Evolutionary conservation across 192 early-diverging fungal species (phyloP).

Genomic region (Phlyctochytrium arcticum): DNA sequence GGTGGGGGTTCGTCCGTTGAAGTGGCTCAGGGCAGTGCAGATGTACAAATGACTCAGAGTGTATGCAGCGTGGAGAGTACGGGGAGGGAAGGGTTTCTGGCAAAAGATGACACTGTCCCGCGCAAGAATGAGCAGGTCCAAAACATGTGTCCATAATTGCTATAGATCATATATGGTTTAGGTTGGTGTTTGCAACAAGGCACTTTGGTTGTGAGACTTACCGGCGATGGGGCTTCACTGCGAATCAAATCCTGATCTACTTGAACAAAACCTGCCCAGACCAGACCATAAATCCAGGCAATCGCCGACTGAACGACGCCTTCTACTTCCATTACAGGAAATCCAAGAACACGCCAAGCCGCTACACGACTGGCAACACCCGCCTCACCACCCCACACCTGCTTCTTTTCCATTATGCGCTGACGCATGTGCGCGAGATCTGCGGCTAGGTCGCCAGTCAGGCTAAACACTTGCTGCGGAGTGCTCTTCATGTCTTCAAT

Average conservation of each 20-base stretch:
- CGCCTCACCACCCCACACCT: neutral
- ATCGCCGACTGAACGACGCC: neutral
- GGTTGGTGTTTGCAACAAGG: neutral
- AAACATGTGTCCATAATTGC: constrained; percentile 10
- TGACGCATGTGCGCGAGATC: constrained; percentile 2
- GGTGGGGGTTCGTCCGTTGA: neutral
- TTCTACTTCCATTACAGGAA: constrained; percentile 13
- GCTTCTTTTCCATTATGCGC: neutral
- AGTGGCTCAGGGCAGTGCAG: neutral
- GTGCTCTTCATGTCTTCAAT: constrained; percentile 24
- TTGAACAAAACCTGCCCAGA: constrained; percentile 6
- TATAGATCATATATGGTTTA: neutral
- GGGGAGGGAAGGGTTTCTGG: neutral
- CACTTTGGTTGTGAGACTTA: neutral
- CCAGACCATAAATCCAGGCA: constrained; percentile 12
- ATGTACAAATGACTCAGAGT: constrained; percentile 2
- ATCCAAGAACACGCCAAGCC: constrained; percentile 17
- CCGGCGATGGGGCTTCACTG: neutral
- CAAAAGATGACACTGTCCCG: constrained; percentile 11
- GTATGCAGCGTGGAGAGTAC: constrained; percentile 1
- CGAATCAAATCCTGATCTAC: constrained; percentile 2
- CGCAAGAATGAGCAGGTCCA: constrained; percentile 6
- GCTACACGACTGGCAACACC: neutral
- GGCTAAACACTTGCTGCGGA: neutral
- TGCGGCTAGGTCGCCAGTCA: neutral